These are phyloP conservation scores for Carpinus viminea DNA, from an alignment of 306 rosid species.

Conservation along the genomic window DNA sequence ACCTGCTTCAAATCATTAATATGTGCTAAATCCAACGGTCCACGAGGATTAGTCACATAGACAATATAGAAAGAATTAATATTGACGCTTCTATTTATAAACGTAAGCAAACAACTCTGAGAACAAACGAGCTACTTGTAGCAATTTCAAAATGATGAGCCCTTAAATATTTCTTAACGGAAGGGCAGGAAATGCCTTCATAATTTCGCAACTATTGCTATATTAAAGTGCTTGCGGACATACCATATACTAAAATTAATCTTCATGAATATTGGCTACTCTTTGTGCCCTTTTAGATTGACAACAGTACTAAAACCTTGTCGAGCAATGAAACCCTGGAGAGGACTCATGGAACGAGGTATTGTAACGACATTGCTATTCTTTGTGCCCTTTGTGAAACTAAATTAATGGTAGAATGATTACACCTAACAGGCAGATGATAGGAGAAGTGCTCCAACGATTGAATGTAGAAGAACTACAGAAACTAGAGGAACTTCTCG, in stretches of 20 bases:
- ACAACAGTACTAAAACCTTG: conserved; percentile 8
- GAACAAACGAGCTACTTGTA: background rate
- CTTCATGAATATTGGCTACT: background rate
- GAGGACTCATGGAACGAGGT: conserved; percentile 35
- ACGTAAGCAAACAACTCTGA: too few relatives aligned
- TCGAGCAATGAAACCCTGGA: conserved; percentile 27
- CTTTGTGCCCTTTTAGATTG: conserved; percentile 17
- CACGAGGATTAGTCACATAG: too few relatives aligned
- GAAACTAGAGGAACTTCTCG: conserved; percentile 22
- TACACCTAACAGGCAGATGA: conserved; percentile 26
- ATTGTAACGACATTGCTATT: background rate
- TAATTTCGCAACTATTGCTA: background rate
- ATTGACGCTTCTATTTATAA: too few relatives aligned
- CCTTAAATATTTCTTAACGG: background rate
- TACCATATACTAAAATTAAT: too few relatives aligned
- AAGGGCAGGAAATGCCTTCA: background rate
- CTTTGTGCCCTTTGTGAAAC: too few relatives aligned
- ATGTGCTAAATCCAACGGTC: too few relatives aligned
- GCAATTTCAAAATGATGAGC: background rate
- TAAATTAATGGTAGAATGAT: background rate
- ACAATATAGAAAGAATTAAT: too few relatives aligned
- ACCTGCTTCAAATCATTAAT: too few relatives aligned
- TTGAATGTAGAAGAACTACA: conserved; percentile 27
- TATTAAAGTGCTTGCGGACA: background rate
- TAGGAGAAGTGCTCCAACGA: conserved; percentile 37